Conservation (phyloP, 2,329 filamentous ascomycete genomes). For the Cladosporium austrohemisphaericum region DNA sequence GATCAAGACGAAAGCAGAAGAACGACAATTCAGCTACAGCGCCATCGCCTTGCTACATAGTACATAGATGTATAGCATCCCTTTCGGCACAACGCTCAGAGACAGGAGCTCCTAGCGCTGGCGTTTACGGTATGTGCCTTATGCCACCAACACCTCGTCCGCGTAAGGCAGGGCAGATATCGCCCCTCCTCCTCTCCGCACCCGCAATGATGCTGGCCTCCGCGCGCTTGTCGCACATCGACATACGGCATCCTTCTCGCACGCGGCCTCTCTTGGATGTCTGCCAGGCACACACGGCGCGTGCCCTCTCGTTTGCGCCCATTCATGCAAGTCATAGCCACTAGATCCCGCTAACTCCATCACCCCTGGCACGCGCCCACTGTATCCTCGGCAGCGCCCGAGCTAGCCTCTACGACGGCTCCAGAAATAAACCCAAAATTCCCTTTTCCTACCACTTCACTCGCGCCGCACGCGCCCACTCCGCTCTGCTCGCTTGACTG, state of each 20-base stretch:
- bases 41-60: neutral
- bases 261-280: too few relatives aligned
- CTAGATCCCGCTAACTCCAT: constrained; percentile 5
- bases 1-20: neutral
- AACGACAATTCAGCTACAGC: neutral
- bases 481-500: neutral
- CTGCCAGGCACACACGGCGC: constrained; percentile 1
- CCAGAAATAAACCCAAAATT: constrained; percentile 8
- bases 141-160: neutral
- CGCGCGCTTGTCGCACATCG: constrained; percentile 1
- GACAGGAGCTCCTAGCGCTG: neutral
- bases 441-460: constrained; percentile 1
- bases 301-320: constrained; percentile 5
- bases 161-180: neutral
- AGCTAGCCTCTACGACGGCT: neutral
- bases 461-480: constrained; percentile 4
- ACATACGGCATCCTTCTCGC: neutral
- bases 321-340: constrained; percentile 11
- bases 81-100: too few relatives aligned
- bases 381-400: neutral
- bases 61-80: too few relatives aligned
- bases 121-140: neutral
- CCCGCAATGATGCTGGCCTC: too few relatives aligned
- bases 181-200: too few relatives aligned
- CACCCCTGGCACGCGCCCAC: constrained; percentile 5